Conservation (phyloP, 495 filamentous ascomycete genomes). For the Xylaria longipes region DNA sequence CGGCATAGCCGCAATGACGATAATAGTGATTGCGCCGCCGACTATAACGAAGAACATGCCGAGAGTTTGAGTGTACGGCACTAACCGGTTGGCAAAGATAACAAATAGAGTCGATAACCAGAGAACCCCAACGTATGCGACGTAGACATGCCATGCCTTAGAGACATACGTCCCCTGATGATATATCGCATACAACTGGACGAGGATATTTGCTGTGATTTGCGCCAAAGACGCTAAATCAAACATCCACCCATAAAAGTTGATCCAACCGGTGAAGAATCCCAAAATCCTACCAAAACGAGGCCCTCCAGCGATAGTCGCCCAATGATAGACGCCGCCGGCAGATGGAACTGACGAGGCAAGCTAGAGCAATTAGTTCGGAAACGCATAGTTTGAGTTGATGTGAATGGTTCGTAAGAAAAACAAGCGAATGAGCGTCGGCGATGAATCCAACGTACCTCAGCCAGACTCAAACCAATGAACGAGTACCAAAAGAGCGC, state of each 20-base stretch:
- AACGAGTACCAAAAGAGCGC: constrained; percentile 54
- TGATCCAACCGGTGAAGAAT: constrained; percentile 82
- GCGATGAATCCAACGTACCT: constrained; percentile 35
- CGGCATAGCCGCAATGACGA: constrained; percentile 81
- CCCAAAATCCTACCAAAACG: constrained; percentile 72
- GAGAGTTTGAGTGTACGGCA: constrained; percentile 70
- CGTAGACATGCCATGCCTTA: constrained; percentile 76
- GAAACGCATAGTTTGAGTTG: not conserved
- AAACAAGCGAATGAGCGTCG: not conserved
- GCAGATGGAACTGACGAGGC: constrained; percentile 80
- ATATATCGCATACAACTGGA: constrained; percentile 74
- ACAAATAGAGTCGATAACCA: constrained; percentile 71
- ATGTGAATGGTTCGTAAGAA: not conserved
- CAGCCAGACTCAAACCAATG: constrained; percentile 51
- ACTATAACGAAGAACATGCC: constrained; percentile 73
- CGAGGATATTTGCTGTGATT: constrained; percentile 71
- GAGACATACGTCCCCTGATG: constrained; percentile 65
- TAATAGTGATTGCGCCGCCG: constrained; percentile 72
- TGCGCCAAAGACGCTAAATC: constrained; percentile 68
- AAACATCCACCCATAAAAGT: constrained; percentile 73
- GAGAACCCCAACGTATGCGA: constrained; percentile 69
- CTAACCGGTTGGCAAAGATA: constrained; percentile 70
- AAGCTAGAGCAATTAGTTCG: constrained; percentile 55
- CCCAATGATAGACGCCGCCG: constrained; percentile 89
- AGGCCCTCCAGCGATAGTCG: constrained; percentile 72